Percentiles rank a stretch among this genome's conserved stretches.
phyloP scores from a whole-genome alignment of 129 eudicot genomes.

The Lactuca sativa region DNA sequence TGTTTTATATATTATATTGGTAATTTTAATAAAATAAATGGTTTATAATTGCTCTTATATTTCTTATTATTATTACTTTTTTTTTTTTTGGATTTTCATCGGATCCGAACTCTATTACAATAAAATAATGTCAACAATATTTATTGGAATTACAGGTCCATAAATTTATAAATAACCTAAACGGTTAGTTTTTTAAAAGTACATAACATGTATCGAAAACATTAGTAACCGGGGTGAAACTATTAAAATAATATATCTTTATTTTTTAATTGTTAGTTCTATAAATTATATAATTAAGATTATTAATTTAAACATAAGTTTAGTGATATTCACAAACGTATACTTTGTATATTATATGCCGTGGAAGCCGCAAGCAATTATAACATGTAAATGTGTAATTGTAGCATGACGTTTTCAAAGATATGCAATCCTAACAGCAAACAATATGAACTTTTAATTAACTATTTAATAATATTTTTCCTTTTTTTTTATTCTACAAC shows the following conservation, averaged over 20 bases:
- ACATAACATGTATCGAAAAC: no score
- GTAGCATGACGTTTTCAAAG: slow-evolving; percentile 17
- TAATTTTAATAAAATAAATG: no score
- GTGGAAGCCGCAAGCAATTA: slow-evolving; percentile 16
- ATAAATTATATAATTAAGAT: background rate
- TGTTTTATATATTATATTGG: no score
- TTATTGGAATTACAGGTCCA: no score
- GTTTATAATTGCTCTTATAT: no score
- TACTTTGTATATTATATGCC: slow-evolving; percentile 2
- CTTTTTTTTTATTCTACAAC: background rate
- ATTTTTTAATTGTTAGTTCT: background rate
- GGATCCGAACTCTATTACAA: no score
- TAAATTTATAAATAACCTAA: no score
- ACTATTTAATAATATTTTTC: slow-evolving; percentile 1
- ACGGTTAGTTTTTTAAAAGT: no score
- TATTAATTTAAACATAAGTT: background rate
- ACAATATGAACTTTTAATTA: slow-evolving; percentile 10
- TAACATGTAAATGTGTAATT: slow-evolving; percentile 21
- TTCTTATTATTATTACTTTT: no score
- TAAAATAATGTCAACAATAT: no score
- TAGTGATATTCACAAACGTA: background rate
- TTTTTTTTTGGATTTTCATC: no score
- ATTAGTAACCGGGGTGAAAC: background rate
- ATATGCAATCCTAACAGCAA: slow-evolving; percentile 20
- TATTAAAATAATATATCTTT: background rate